These are phyloP conservation scores for Plasmodium gaboni DNA, from an alignment of 169 alveolate genomes.

Conservation along the genomic window DNA sequence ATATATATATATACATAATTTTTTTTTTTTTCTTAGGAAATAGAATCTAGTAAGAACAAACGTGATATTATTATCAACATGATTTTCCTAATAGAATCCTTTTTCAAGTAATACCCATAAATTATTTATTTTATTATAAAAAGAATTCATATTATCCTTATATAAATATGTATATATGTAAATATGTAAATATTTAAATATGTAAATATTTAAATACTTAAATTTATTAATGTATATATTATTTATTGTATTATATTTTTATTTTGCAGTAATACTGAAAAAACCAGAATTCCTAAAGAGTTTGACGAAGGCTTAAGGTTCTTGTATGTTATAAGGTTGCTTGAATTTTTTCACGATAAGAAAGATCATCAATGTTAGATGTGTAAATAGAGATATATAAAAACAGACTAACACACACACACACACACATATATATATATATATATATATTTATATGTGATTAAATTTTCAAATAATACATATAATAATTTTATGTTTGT, in stretches of 20 bases:
- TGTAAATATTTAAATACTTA: not conserved
- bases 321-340: constrained; percentile 47
- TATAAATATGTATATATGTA: no score
- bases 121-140: not conserved
- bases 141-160: not conserved
- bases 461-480: no score
- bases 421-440: not conserved
- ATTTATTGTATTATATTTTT: constrained; percentile 1
- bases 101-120: constrained; percentile 37
- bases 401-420: no score
- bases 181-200: no score
- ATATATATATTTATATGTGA: not conserved
- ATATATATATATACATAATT: not conserved
- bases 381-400: no score
- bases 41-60: constrained; percentile 31
- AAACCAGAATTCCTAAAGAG: constrained; percentile 45
- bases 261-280: constrained; percentile 42
- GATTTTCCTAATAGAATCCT: constrained; percentile 54
- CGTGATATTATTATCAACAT: constrained; percentile 36
- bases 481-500: no score
- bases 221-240: not conserved
- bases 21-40: constrained; percentile 21
- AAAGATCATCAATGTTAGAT: no score
- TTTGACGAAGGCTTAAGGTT: constrained; percentile 56
- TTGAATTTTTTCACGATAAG: constrained; percentile 49